These are phyloP conservation scores for Arthrobotrys megalospora DNA, from an alignment of 2,329 filamentous ascomycete species.

Conservation along the genomic window DNA sequence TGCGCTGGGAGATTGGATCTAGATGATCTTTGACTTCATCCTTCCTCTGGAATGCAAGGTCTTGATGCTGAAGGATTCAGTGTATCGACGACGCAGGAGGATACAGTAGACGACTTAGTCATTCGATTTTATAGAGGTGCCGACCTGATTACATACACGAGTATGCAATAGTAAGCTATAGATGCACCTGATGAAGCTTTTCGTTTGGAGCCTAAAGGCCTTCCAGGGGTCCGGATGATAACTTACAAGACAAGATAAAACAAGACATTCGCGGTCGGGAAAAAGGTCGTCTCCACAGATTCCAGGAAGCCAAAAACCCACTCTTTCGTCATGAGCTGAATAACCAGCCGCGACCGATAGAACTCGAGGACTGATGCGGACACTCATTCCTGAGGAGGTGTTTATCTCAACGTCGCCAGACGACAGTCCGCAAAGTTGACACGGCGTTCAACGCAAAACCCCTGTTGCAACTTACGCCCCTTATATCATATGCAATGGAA, in stretches of 20 bases:
- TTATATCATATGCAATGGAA: conserved; percentile 9
- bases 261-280: conserved; percentile 10
- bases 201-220: conserved; percentile 6
- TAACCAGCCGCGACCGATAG: background rate
- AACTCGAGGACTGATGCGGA: conserved; percentile 4
- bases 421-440: conserved; percentile 2
- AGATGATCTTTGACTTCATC: conserved; percentile 9
- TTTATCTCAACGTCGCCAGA: conserved; percentile 14
- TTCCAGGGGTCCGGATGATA: conserved; percentile 20
- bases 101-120: background rate
- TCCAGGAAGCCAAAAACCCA: conserved; percentile 12
- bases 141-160: background rate
- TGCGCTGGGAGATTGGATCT: conserved; percentile 29
- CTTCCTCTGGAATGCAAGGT: background rate
- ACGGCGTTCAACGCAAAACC: conserved; percentile 14
- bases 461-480: conserved; percentile 16
- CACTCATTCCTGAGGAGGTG: background rate
- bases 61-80: background rate
- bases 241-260: conserved; percentile 11
- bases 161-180: conserved; percentile 19
- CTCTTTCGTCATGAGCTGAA: conserved; percentile 11
- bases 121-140: background rate
- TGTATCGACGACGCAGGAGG: background rate
- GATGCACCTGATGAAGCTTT: conserved; percentile 8
- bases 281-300: conserved; percentile 32